These are phyloP conservation scores for Dothiorella sarmentorum DNA, from an alignment of 2,329 filamentous ascomycete genomes.

Conservation along the genomic window DNA sequence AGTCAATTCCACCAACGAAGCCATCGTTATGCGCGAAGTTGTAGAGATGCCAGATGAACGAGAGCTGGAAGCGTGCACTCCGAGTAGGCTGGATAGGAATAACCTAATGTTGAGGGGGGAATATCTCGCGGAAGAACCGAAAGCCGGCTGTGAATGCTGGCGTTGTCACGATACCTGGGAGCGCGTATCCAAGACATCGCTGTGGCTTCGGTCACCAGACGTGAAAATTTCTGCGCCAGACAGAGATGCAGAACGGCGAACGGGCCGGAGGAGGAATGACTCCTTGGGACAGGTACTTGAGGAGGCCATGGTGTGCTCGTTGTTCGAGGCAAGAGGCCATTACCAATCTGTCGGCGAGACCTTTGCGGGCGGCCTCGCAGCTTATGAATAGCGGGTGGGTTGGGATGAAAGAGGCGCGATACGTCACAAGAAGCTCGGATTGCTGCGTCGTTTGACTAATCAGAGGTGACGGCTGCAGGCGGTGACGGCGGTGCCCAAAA, in stretches of 20 bases:
- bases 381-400: slow-evolving; percentile 5
- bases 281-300: no score
- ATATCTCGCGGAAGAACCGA: background rate
- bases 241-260: background rate
- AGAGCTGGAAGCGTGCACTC: no score
- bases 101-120: background rate
- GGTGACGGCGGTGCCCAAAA: background rate
- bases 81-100: no score
- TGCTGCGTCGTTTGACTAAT: background rate
- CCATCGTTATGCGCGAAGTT: no score
- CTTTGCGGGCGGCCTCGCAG: background rate
- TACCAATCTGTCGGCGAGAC: background rate
- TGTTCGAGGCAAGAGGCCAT: background rate
- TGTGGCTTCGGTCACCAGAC: background rate
- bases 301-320: background rate
- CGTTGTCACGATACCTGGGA: background rate
- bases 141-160: background rate
- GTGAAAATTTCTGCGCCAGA: background rate
- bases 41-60: no score
- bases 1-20: no score
- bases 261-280: no score
- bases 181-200: background rate
- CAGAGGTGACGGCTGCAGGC: background rate
- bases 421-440: background rate
- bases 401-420: background rate